Conservation (phyloP, 371 early-diverging fungal genomes). For the Mucor indicus region DNA sequence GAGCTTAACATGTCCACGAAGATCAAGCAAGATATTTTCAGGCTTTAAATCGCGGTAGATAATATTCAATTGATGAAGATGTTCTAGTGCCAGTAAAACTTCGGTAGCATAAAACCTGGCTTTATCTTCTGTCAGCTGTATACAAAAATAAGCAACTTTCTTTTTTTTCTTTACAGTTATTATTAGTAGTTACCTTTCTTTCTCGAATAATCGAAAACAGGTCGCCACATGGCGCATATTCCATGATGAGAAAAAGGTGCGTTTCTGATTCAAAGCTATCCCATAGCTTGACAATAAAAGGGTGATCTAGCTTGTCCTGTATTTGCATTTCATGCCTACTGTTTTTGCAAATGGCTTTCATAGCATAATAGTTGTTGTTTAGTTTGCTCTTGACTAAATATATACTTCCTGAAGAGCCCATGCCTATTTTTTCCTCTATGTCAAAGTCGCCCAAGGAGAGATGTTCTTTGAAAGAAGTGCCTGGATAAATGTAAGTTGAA, state of each 20-base stretch:
- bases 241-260: conserved; percentile 92
- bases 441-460: not conserved
- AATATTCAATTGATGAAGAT: conserved; percentile 84
- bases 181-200: conserved; percentile 59
- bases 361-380: conserved; percentile 65
- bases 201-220: conserved; percentile 70
- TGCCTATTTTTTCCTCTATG: conserved; percentile 59
- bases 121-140: conserved; percentile 85
- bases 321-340: conserved; percentile 85
- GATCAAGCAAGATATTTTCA: conserved; percentile 89
- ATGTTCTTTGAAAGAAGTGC: not conserved
- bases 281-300: conserved; percentile 89
- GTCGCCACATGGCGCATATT: conserved; percentile 95
- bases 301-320: conserved; percentile 72
- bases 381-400: conserved; percentile 49
- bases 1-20: conserved; percentile 91
- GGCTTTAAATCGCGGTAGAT: conserved; percentile 95
- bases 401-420: conserved; percentile 67
- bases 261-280: conserved; percentile 88
- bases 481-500: no score
- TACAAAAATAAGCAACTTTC: no score
- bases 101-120: conserved; percentile 83
- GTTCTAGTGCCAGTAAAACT: conserved; percentile 75
- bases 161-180: conserved; percentile 32
- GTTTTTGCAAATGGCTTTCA: conserved; percentile 88